Conservation (phyloP, 805 yeast species). For the Candida pseudofarinosa region DNA sequence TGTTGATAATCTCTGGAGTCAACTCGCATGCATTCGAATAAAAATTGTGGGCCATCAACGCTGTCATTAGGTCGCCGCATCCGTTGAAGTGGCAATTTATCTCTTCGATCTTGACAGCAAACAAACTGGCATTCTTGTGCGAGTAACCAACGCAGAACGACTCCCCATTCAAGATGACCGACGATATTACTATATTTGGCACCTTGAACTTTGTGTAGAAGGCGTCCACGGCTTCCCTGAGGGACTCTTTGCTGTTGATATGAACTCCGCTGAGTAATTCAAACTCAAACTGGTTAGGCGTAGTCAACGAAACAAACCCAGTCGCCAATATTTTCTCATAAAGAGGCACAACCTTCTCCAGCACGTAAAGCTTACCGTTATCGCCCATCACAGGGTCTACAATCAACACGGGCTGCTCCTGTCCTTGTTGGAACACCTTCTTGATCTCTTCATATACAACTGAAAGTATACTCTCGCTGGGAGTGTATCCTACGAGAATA, state of each 20-base stretch:
- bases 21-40: slow-evolving; percentile 20
- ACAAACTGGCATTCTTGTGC: slow-evolving; percentile 10
- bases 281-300: slow-evolving; percentile 76
- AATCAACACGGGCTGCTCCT: slow-evolving; percentile 47
- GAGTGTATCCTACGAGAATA: slow-evolving; percentile 76
- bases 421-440: slow-evolving; percentile 13
- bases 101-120: slow-evolving; percentile 40
- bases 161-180: slow-evolving; percentile 38
- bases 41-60: slow-evolving; percentile 51
- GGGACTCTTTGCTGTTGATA: slow-evolving; percentile 33
- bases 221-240: slow-evolving; percentile 33
- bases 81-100: slow-evolving; percentile 66
- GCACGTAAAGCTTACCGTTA: slow-evolving; percentile 77
- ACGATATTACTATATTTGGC: slow-evolving; percentile 54
- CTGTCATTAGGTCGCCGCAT: slow-evolving; percentile 70
- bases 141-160: slow-evolving; percentile 41
- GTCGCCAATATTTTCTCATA: slow-evolving; percentile 45
- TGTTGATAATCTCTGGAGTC: slow-evolving; percentile 22
- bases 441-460: slow-evolving; percentile 42
- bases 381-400: slow-evolving; percentile 94
- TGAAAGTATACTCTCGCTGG: slow-evolving; percentile 53
- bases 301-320: slow-evolving; percentile 46
- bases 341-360: slow-evolving; percentile 47
- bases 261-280: slow-evolving; percentile 51
- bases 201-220: slow-evolving; percentile 47